Evolutionary conservation across 495 filamentous ascomycete species (phyloP), one percentile per base, ranked within the genome.

Genomic region (Talaromyces ruber): DNA sequence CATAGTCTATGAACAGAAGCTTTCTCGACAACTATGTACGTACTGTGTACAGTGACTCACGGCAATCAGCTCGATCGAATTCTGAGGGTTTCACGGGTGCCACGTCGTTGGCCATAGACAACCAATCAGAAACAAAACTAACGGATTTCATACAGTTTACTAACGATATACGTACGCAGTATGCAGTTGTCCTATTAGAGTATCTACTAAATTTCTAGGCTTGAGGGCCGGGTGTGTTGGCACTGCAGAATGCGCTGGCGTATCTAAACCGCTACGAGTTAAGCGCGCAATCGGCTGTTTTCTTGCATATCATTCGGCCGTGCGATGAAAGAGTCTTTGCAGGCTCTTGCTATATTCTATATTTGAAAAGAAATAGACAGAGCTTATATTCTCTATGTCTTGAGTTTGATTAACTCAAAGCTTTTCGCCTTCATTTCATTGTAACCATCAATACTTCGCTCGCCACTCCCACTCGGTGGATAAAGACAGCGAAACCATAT

Each of bases 241-340:
- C 54, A 57, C 18, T 57, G 54, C 54, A 57, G 26, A 18, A 57
- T 57, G 54, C 54, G 54, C 54, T 57, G 54, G 54, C 54, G 14
- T 30, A 16, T 30, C 54, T 57, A 57, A 57, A 57, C 54, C 29
- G 24, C 29, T 30, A 30, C 29, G 26, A 34, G 54, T 57, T 28
- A 57, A 57, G 54, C 54, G 54, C 54, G 29, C 18, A 21, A 9
- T 34, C 43, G 43, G 50, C 22, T 53, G 50, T 53, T 22, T 16
- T 18, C n/a, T 47, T 21, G 43, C 16, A 47, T 21, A 47, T 21
- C 9, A 47, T 21, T 47, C 4, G 43, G 18, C 8, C 43, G 43
- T 47, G 16, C 9, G 30, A 32, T 32, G n/a, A n/a, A 32, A 32
- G 4, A 4, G 9, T 32, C 4, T 32, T 9, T 32, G 30, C 4